Base-by-base conservation (phyloP, 1,284 basidiomycete genomes). In the Rhodofomes roseus region DNA sequence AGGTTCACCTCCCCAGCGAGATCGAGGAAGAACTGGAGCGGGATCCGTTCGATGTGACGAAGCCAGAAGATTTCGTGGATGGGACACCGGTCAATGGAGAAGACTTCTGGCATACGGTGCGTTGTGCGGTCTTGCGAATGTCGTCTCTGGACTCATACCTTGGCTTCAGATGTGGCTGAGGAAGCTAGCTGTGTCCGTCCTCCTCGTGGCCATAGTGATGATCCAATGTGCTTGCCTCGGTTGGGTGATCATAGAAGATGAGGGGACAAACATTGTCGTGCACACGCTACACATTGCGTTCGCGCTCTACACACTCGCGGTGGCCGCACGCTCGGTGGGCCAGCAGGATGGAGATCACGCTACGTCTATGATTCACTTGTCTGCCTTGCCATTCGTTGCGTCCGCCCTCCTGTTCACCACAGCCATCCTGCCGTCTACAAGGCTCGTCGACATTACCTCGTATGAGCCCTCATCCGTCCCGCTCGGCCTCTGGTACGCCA, bases 31-130 rank as follows among this genome's bases (percentile, higher is more conserved):
- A 70, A 20, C 71, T 75, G 2, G 63, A 68, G 55, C 74, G 69
- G 31, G 93, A 95, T 70, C 86, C 92, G 2, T 95, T 94, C 71
- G 85, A 94, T 65, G 83, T 95, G 37, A 82, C 85, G 29, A 86
- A 76, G 44, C 82, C 87, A 2, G 84, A 87, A 65, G 89, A 94
- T 68, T 68, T 84, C 36, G 66, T 86, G 14, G 89, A 95, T 67
- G 93, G 93, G 1, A 83, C 84, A 57, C 89, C 92, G 11, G 79
- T 95, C 50, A 77, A 92, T 22, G 86, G 84, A 55, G 81, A 82
- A 12, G 74, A 66, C 16, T 95, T 96, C 69, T 95, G 93, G 92
- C 66, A 68, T 16, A 76, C 76, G 74, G 91, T 87, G 68, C 58
- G 85, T 80, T 14, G 2, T 16, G 16, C 18, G 14, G 12, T 23